Evolutionary conservation across 257 asterid genomes (phyloP).

Genomic region (Marsdenia floribunda): DNA sequence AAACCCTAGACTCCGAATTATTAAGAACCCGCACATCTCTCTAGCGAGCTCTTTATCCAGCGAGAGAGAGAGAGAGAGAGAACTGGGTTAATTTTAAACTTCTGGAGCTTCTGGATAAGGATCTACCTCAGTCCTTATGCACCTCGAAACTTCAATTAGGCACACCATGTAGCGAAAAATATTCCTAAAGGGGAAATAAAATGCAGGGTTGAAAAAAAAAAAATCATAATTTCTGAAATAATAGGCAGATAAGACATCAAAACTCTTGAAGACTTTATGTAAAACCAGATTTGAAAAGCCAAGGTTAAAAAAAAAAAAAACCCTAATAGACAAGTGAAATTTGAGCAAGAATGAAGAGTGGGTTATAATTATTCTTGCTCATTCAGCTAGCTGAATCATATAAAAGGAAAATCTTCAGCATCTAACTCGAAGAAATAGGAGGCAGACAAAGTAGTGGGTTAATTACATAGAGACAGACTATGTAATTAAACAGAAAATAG

Average conservation of each 20-base stretch:
- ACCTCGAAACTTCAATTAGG: background rate
- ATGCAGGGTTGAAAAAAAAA: background rate
- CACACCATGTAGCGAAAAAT: background rate
- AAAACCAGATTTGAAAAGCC: background rate
- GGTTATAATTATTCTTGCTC: background rate
- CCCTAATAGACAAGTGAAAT: constrained; percentile 10
- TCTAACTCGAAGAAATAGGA: background rate
- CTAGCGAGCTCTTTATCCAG: background rate
- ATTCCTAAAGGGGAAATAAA: background rate
- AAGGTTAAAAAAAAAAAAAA: background rate
- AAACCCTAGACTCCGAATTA: constrained; percentile 14
- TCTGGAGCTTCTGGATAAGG: background rate
- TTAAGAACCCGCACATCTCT: background rate
- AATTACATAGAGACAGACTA: too few relatives aligned
- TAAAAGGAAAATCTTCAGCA: background rate
- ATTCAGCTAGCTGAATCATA: background rate
- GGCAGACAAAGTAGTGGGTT: background rate
- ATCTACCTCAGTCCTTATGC: background rate
- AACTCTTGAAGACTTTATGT: background rate
- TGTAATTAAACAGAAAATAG: background rate
- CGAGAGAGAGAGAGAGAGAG: background rate
- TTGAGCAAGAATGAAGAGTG: background rate
- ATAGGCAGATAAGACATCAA: background rate
- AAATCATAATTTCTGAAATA: background rate
- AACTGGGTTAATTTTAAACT: background rate